Percentiles rank a stretch among this genome's conserved stretches.
These are phyloP conservation scores for Entomortierella lignicola DNA, from an alignment of 192 early-diverging fungal genomes.

Conservation along the genomic window DNA sequence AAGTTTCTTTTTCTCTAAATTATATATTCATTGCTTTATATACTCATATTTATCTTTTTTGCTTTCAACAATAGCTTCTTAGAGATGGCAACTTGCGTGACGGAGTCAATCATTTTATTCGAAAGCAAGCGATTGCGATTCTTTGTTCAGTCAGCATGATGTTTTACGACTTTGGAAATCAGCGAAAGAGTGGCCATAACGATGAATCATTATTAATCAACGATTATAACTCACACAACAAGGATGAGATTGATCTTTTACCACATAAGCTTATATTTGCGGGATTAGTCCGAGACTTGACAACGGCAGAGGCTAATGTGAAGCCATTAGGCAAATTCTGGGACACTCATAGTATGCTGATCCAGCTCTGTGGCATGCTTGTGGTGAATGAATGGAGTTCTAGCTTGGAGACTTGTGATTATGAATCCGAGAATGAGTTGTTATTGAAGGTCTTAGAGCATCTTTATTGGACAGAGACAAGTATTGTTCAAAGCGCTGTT, in stretches of 20 bases:
- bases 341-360: constrained; percentile 52
- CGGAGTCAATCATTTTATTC: constrained; percentile 51
- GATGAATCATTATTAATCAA: not conserved
- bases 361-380: constrained; percentile 50
- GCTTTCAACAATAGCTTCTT: constrained; percentile 51
- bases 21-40: constrained; percentile 9
- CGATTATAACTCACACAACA: not conserved
- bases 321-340: constrained; percentile 51
- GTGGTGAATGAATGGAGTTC: constrained; percentile 52
- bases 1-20: too few relatives aligned
- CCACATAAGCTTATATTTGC: constrained; percentile 39
- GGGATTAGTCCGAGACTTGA: constrained; percentile 35
- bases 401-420: constrained; percentile 48
- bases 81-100: constrained; percentile 36
- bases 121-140: constrained; percentile 60
- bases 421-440: constrained; percentile 65
- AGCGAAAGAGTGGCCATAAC: too few relatives aligned
- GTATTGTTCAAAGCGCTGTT: constrained; percentile 69
- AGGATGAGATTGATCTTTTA: constrained; percentile 12
- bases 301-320: constrained; percentile 44
- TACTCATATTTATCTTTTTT: constrained; percentile 52
- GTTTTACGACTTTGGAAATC: constrained; percentile 41
- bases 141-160: constrained; percentile 57
- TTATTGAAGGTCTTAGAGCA: constrained; percentile 74
- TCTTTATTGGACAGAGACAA: constrained; percentile 68